Percentiles rank a stretch among this genome's conserved stretches.
Conservation (phyloP, 2,329 filamentous ascomycete genomes). For the Apiospora marii region DNA sequence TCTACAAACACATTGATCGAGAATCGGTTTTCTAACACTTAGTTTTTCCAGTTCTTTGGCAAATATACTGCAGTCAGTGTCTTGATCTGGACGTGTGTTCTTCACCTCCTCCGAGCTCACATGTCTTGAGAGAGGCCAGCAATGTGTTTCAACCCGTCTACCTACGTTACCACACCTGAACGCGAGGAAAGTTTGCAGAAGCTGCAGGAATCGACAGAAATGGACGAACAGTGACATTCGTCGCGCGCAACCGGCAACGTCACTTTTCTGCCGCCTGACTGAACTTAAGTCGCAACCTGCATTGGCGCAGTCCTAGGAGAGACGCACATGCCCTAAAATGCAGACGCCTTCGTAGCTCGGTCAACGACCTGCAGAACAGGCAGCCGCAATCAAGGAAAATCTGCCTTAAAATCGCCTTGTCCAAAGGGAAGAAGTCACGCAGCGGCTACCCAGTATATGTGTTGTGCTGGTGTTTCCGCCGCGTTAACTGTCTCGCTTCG, state of each 20-base stretch:
- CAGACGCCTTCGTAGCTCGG: constrained; percentile 9
- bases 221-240: neutral
- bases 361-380: constrained; percentile 8
- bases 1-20: neutral
- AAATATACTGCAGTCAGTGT: neutral
- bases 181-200: neutral
- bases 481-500: neutral
- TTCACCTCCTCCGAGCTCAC: neutral
- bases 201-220: neutral
- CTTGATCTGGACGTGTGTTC: neutral
- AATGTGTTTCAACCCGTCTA: neutral
- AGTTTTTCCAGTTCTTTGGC: neutral
- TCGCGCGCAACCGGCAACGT: neutral
- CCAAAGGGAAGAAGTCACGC: neutral
- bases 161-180: neutral
- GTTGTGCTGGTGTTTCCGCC: neutral
- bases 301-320: constrained; percentile 4
- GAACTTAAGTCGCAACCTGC: constrained; percentile 11
- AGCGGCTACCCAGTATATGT: neutral
- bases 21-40: neutral
- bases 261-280: neutral
- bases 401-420: neutral
- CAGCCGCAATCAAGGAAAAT: neutral
- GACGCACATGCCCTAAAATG: neutral
- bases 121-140: neutral